These are phyloP conservation scores for Trapa incisa DNA, from an alignment of 345 rosid genomes.

Conservation along the genomic window DNA sequence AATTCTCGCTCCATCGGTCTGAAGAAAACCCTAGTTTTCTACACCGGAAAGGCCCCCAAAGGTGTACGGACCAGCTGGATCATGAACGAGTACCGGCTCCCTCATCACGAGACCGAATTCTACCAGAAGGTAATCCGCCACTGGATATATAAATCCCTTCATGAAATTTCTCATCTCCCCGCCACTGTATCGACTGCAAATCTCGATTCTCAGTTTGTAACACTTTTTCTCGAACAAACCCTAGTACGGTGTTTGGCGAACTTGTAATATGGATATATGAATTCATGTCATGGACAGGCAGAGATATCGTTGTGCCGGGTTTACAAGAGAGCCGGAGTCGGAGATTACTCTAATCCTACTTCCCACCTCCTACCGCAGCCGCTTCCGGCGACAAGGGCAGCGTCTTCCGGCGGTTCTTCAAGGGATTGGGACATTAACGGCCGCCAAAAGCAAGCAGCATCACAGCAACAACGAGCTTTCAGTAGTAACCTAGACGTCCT, in stretches of 20 bases:
- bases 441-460: background rate
- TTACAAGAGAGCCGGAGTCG: constrained; percentile 3
- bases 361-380: background rate
- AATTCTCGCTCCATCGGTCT: constrained; percentile 61
- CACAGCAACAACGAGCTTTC: background rate
- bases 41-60: constrained; percentile 94
- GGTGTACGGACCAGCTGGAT: constrained; percentile 95
- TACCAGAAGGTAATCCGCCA: constrained; percentile 2
- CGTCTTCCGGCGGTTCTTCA: background rate
- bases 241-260: background rate
- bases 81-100: constrained; percentile 90
- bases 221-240: background rate
- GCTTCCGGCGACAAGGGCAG: background rate
- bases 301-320: constrained; percentile 8
- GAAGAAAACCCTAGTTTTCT: constrained; percentile 97
- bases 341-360: background rate
- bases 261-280: background rate
- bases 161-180: too few relatives aligned
- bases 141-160: too few relatives aligned
- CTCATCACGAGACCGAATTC: constrained; percentile 3
- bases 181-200: too few relatives aligned
- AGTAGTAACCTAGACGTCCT: background rate
- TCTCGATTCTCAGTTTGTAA: background rate
- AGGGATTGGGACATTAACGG: background rate
- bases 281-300: background rate